Evolutionary conservation across 352 stramenopile species (phyloP).

Genomic region (Peronospora destructor): DNA sequence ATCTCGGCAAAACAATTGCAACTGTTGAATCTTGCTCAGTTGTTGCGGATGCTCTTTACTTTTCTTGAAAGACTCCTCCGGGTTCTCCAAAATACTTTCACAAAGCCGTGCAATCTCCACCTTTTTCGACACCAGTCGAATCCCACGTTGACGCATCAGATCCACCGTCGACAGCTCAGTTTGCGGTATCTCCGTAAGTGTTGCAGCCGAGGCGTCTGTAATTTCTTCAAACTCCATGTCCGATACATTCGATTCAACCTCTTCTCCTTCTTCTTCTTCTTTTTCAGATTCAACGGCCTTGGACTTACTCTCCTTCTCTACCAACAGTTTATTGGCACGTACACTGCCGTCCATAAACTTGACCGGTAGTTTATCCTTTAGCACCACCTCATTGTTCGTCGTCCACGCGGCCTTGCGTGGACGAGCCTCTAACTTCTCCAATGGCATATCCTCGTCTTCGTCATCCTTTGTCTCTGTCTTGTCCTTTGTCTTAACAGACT

Average conservation of each 20-base stretch:
- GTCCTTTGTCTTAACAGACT: constrained; percentile 27
- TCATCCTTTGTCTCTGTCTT: constrained; percentile 13
- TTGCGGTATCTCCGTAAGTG: constrained; percentile 2
- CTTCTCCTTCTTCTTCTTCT: constrained; percentile 35
- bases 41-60: constrained; percentile 77
- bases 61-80: constrained; percentile 83
- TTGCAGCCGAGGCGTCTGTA: constrained; percentile 20
- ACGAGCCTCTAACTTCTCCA: constrained; percentile 73
- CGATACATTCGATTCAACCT: constrained; percentile 59
- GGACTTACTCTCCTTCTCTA: constrained; percentile 31
- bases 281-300: constrained; percentile 20
- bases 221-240: constrained; percentile 83
- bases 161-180: constrained; percentile 41
- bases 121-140: constrained; percentile 77
- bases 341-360: constrained; percentile 85
- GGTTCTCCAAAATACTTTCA: constrained; percentile 83
- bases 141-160: constrained; percentile 54
- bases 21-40: constrained; percentile 74
- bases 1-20: constrained; percentile 64
- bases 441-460: constrained; percentile 40
- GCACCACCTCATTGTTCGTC: constrained; percentile 45
- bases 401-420: constrained; percentile 59
- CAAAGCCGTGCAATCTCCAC: constrained; percentile 85
- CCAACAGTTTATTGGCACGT: constrained; percentile 63
- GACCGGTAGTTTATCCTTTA: constrained; percentile 71